These are phyloP conservation scores for Oenanthe javanica DNA, from an alignment of 140 eudicot species.

Conservation along the genomic window DNA sequence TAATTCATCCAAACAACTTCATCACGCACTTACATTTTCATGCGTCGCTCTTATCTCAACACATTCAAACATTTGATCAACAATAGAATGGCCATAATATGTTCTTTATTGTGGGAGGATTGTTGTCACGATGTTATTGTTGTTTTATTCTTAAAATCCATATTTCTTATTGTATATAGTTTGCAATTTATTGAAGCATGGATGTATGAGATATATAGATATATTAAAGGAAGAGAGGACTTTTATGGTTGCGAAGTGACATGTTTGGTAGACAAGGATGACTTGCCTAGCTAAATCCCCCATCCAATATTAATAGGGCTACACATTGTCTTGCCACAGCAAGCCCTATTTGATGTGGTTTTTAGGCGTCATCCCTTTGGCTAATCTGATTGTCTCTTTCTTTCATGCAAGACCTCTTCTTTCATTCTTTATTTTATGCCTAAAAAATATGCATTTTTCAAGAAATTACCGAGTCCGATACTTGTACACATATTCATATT, in stretches of 20 bases:
- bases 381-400: slow-evolving; percentile 33
- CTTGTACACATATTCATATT: background rate
- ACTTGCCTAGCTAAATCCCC: slow-evolving; percentile 27
- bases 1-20: background rate
- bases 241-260: slow-evolving; percentile 37
- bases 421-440: background rate
- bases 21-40: background rate
- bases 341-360: slow-evolving; percentile 16
- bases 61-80: background rate
- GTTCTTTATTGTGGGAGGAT: background rate
- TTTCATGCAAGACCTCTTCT: slow-evolving; percentile 40
- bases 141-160: background rate
- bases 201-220: background rate
- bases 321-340: background rate
- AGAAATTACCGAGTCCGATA: background rate
- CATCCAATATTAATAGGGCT: background rate
- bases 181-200: background rate
- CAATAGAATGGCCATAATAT: background rate
- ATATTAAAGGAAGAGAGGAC: slow-evolving; percentile 23
- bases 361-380: slow-evolving; percentile 28
- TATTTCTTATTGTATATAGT: background rate
- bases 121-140: background rate
- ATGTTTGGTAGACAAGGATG: slow-evolving; percentile 75
- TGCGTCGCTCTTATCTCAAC: background rate
- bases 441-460: background rate